Conservation (phyloP, 1,139 yeast species). For the Blastobotrys malaysiensis region DNA sequence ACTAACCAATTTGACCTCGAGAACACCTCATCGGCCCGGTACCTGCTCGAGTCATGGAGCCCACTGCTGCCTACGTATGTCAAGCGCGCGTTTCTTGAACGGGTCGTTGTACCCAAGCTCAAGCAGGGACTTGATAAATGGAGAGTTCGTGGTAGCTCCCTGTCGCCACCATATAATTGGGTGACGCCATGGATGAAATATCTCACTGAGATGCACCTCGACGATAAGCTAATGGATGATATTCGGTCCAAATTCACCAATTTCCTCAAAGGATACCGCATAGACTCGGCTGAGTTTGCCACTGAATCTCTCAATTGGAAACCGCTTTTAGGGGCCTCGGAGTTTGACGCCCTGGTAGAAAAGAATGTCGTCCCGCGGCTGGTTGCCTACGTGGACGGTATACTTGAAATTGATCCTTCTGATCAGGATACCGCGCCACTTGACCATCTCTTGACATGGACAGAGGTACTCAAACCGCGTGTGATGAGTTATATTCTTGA, state of each 20-base stretch:
- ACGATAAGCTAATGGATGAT: constrained; percentile 21
- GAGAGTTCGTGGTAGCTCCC: constrained; percentile 26
- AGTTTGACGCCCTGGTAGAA: constrained; percentile 25
- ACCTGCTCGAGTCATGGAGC: constrained; percentile 40
- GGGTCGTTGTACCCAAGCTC: constrained; percentile 38
- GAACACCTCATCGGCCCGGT: constrained; percentile 27
- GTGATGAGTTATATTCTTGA: constrained; percentile 26
- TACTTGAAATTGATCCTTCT: constrained; percentile 31
- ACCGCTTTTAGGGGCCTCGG: constrained; percentile 35
- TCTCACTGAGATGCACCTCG: constrained; percentile 18
- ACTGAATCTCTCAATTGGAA: constrained; percentile 36
- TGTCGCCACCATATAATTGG: constrained; percentile 36
- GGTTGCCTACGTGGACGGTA: constrained; percentile 23
- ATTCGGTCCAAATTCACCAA: constrained; percentile 32
- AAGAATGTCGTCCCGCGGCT: constrained; percentile 35
- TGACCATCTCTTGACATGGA: constrained; percentile 28
- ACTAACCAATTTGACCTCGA: constrained; percentile 34
- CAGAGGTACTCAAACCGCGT: constrained; percentile 19
- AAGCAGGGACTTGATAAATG: constrained; percentile 33
- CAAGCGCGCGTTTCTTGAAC: constrained; percentile 28
- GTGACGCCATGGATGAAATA: constrained; percentile 44
- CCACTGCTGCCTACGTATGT: constrained; percentile 35
- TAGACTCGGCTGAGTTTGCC: constrained; percentile 24
- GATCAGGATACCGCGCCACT: constrained; percentile 26
- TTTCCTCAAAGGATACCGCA: constrained; percentile 35